A percentile compares a stretch with the other conserved stretches of the same genome.
Conservation (phyloP, 495 filamentous ascomycete genomes). For the Margaritispora aquatica region DNA sequence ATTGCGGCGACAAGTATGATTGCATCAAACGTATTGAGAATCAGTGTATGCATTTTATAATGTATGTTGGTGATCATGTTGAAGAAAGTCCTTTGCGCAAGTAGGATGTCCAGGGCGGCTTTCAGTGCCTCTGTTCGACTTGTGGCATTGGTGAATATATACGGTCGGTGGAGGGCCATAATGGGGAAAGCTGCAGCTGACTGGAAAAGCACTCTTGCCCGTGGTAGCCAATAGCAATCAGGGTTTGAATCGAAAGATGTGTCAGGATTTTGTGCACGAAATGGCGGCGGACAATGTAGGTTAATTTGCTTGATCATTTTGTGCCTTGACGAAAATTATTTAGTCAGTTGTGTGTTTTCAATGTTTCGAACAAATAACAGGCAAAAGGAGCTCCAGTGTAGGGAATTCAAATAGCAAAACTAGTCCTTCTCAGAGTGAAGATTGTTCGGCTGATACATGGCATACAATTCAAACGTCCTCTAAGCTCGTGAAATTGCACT, state of each 20-base stretch:
- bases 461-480: no score
- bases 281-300: slow-evolving; percentile 39
- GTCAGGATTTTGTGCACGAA: slow-evolving; percentile 46
- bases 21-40: slow-evolving; percentile 57
- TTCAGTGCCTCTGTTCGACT: slow-evolving; percentile 46
- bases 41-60: slow-evolving; percentile 49
- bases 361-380: no score
- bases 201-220: slow-evolving; percentile 37
- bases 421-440: no score
- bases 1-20: slow-evolving; percentile 54
- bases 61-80: slow-evolving; percentile 40
- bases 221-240: slow-evolving; percentile 47
- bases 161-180: slow-evolving; percentile 56
- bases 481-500: no score
- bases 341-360: no score
- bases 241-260: slow-evolving; percentile 43
- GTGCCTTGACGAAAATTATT: no score
- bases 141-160: slow-evolving; percentile 50
- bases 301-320: slow-evolving; percentile 40
- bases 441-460: no score
- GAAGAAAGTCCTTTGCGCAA: slow-evolving; percentile 46
- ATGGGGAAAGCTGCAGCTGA: slow-evolving; percentile 45
- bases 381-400: no score
- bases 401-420: no score
- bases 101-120: slow-evolving; percentile 48